Evolutionary conservation across 176 grass and related monocot species (phyloP).

Genomic region (Eragrostis curvula): DNA sequence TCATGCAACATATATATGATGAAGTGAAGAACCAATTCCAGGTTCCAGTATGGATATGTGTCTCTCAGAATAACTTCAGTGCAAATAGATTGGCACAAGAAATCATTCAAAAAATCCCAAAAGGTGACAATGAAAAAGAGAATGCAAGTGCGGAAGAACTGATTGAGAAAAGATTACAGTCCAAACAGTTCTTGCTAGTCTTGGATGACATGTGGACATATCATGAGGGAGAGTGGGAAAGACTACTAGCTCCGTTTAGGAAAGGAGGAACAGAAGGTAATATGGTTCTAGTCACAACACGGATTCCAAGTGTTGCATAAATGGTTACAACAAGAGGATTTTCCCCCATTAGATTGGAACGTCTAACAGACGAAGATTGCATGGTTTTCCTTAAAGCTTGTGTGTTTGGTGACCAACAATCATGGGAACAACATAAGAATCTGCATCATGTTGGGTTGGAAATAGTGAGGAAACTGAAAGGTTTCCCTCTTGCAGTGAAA

Average conservation of each 20-base stretch:
- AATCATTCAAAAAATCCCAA: background rate
- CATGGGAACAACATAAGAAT: background rate
- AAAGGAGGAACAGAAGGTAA: background rate
- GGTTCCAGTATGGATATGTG: background rate
- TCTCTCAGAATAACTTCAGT: background rate
- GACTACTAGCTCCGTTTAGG: background rate
- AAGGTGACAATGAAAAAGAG: background rate
- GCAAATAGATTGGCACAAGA: background rate
- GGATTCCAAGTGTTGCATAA: background rate
- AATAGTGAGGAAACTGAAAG: constrained; percentile 22
- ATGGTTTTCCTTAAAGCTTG: background rate
- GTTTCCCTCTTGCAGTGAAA: constrained; percentile 32
- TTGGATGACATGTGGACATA: constrained; percentile 33
- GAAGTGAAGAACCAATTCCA: background rate
- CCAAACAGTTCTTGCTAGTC: constrained; percentile 10
- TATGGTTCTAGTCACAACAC: constrained; percentile 14
- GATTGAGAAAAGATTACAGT: background rate
- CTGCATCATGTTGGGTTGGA: background rate
- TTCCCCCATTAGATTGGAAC: background rate
- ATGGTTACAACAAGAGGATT: background rate
- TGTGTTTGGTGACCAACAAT: background rate
- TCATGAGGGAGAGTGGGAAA: constrained; percentile 5
- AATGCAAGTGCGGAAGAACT: background rate
- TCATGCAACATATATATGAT: constrained; percentile 10
- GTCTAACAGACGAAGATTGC: background rate